A percentile compares a stretch with the other conserved stretches of the same genome.
These are phyloP conservation scores for Mortierella antarctica DNA, from an alignment of 192 early-diverging fungal genomes.

Conservation along the genomic window DNA sequence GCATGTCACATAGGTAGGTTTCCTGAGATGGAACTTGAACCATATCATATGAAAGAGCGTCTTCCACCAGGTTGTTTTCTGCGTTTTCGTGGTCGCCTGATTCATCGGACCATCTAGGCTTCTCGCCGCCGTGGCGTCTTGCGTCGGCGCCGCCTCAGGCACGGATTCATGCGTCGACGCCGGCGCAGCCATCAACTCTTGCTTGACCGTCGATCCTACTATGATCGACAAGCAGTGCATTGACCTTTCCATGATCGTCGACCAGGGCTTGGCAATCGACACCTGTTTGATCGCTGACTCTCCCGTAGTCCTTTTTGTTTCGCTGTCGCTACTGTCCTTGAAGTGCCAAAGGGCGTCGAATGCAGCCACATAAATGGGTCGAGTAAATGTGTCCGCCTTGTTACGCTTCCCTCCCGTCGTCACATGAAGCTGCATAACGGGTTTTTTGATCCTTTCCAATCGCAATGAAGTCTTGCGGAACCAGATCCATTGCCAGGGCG, in stretches of 20 bases:
- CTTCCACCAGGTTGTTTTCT: constrained; percentile 1
- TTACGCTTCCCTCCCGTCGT: not conserved
- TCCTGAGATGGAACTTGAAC: not conserved
- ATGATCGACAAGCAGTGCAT: too few relatives aligned
- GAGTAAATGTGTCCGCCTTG: not conserved
- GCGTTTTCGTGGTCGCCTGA: not conserved
- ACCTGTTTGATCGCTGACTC: too few relatives aligned
- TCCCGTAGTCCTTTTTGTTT: not conserved
- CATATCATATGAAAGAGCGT: not conserved
- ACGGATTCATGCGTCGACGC: too few relatives aligned
- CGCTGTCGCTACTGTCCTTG: not conserved
- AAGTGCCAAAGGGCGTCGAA: constrained; percentile 18
- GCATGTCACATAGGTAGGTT: not conserved
- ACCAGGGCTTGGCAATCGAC: too few relatives aligned
- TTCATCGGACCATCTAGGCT: too few relatives aligned
- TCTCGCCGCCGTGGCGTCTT: too few relatives aligned
- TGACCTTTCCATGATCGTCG: too few relatives aligned
- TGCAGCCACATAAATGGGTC: constrained; percentile 10
- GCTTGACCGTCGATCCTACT: too few relatives aligned
- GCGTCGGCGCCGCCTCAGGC: too few relatives aligned
- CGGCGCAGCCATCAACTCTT: too few relatives aligned
- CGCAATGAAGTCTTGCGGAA: not conserved
- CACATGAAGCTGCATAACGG: constrained; percentile 16
- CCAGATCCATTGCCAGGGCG: constrained; percentile 1
- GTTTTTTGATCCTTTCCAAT: constrained; percentile 1